Percentiles rank a stretch among this genome's conserved stretches.
Conservation (phyloP, 208 protist genomes). For the Trypanosoma mega region DNA sequence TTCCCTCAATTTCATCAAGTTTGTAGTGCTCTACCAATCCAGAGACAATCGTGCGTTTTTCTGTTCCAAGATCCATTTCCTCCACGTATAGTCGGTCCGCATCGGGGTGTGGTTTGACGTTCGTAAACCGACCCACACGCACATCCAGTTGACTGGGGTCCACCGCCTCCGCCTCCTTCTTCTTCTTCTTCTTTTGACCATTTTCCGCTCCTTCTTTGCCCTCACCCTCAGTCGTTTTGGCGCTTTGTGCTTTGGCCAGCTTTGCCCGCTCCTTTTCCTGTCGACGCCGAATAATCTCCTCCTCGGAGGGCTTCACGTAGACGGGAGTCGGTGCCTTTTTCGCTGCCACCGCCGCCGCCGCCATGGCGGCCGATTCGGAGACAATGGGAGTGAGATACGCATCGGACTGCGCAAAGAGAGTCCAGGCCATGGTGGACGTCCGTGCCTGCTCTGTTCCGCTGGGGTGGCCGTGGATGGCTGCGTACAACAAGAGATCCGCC, state of each 20-base stretch:
- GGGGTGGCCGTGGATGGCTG: slow-evolving; percentile 49
- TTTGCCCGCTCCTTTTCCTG: slow-evolving; percentile 79
- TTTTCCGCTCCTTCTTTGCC: slow-evolving; percentile 13
- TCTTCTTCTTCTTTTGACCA: slow-evolving; percentile 12
- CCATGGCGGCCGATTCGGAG: slow-evolving; percentile 2
- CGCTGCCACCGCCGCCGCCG: slow-evolving; percentile 1
- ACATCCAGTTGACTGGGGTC: slow-evolving; percentile 59
- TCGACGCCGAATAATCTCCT: slow-evolving; percentile 77
- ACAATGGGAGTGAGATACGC: slow-evolving; percentile 41
- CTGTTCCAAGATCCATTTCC: slow-evolving; percentile 90
- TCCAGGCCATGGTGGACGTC: slow-evolving; percentile 43
- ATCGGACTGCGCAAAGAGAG: slow-evolving; percentile 36
- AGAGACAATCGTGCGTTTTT: slow-evolving; percentile 89
- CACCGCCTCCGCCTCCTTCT: slow-evolving; percentile 6
- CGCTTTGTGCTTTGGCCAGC: slow-evolving; percentile 28
- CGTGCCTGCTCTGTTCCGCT: slow-evolving; percentile 23
- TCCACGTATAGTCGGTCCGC: slow-evolving; percentile 91
- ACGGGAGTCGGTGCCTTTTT: slow-evolving; percentile 15
- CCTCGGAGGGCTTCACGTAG: slow-evolving; percentile 74
- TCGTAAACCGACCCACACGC: slow-evolving; percentile 82
- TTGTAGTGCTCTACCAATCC: slow-evolving; percentile 87
- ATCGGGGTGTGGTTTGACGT: slow-evolving; percentile 75
- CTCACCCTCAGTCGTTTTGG: background rate
- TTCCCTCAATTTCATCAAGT: slow-evolving; percentile 69
- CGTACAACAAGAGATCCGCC: slow-evolving; percentile 74